Percentiles rank a stretch among this genome's conserved stretches.
phyloP scores from a whole-genome alignment of 192 early-diverging fungal genomes.

The Backusella luteola region DNA sequence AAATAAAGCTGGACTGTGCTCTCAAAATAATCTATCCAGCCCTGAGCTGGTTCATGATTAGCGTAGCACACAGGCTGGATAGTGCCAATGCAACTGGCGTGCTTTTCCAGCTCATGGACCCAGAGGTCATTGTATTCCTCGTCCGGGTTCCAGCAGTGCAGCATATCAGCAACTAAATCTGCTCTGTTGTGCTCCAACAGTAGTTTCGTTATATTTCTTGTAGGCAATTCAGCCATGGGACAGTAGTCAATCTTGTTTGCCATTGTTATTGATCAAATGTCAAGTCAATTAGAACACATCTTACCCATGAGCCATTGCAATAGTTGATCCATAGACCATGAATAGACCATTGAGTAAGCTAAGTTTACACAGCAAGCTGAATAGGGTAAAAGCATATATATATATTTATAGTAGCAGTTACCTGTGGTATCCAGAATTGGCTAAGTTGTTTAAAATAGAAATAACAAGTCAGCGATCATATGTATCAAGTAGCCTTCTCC shows the following conservation, averaged over 20 bases:
- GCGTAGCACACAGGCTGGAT: background rate
- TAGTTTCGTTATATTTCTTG: background rate
- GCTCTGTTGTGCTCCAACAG: background rate
- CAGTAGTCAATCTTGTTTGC: background rate
- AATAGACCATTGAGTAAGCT: background rate
- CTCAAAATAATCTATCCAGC: background rate
- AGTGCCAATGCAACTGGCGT: background rate
- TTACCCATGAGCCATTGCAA: constrained; percentile 4
- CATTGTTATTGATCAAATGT: background rate
- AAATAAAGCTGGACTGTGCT: background rate
- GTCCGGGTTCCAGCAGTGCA: background rate
- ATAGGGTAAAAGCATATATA: background rate
- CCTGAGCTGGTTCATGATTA: background rate
- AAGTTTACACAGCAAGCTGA: background rate
- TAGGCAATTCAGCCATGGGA: background rate
- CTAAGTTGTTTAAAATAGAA: background rate
- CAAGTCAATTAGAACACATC: background rate
- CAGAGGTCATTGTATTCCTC: background rate
- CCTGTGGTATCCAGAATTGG: background rate
- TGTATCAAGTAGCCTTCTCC: background rate
- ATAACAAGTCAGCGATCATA: background rate
- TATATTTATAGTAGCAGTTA: background rate
- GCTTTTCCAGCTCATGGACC: background rate
- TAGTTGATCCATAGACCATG: background rate
- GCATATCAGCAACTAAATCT: background rate